Percentiles rank a stretch among this genome's conserved stretches.
These are phyloP conservation scores for Prunus mongolica DNA, from an alignment of 306 rosid genomes.

Conservation along the genomic window DNA sequence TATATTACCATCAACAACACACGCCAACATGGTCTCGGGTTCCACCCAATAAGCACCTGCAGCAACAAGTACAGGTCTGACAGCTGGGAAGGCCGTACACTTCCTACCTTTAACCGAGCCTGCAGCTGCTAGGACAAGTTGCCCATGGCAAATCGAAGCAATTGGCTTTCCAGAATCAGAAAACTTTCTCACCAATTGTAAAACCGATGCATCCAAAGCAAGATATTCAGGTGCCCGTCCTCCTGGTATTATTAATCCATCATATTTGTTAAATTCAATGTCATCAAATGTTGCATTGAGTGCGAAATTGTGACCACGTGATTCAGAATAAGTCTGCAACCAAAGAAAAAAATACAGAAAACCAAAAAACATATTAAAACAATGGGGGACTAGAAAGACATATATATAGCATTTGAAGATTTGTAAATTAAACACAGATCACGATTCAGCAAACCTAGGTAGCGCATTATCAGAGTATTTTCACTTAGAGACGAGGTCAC, in stretches of 20 bases:
- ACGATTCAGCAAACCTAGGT: background rate
- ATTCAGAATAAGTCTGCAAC: slow-evolving; percentile 61
- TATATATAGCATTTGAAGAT: background rate
- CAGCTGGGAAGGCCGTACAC: slow-evolving; percentile 57
- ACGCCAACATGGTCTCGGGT: slow-evolving; percentile 49
- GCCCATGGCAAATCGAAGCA: slow-evolving; percentile 77
- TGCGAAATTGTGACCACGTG: slow-evolving; percentile 75
- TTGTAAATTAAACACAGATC: background rate
- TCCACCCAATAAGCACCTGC: slow-evolving; percentile 89
- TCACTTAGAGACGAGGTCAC: background rate
- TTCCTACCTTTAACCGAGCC: slow-evolving; percentile 50
- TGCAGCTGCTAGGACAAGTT: slow-evolving; percentile 84
- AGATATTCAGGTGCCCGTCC: slow-evolving; percentile 95
- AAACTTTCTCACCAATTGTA: slow-evolving; percentile 50
- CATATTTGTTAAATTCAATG: slow-evolving; percentile 47
- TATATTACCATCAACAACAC: slow-evolving; percentile 71
- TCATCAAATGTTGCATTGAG: slow-evolving; percentile 86
- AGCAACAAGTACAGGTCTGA: slow-evolving; percentile 56
- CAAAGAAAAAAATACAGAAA: background rate
- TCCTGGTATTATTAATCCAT: slow-evolving; percentile 81
- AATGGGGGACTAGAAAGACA: no score
- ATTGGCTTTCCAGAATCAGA: slow-evolving; percentile 48
- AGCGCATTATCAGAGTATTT: background rate
- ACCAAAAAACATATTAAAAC: background rate
- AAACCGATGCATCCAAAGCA: slow-evolving; percentile 47